Base-by-base conservation (phyloP, 2,329 filamentous ascomycete species). In the Penicillium sp. region DNA sequence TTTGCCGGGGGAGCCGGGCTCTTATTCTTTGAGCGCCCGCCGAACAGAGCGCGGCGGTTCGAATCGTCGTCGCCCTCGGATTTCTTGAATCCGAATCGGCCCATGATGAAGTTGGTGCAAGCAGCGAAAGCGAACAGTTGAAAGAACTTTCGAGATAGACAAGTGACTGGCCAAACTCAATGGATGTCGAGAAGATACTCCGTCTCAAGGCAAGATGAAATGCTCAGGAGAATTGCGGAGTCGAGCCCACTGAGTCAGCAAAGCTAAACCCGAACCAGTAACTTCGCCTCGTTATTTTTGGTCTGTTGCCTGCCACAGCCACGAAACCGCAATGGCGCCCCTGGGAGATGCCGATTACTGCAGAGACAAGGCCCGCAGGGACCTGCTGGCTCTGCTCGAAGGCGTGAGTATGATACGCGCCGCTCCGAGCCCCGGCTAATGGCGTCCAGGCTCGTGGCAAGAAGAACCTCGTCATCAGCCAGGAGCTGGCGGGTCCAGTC, bases 391-490 rank as follows among this genome's bases (percentile, higher is more conserved):
- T 67, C 80, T 96, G 54, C 82, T 98, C 45, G 90, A 96, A 77
- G 83, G 85, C 66, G 92, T 98, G 84, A 79, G 88, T 85, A 69
- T 54, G 56, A 50, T 49, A 50, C 49, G 41, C 41, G 32, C 30
- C 41, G 37, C 33, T 22, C 13, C 17, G 34, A 30, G 36, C 32
- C 39, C 38, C 12, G 37, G 35, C 49, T 50, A 56, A 54, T 50
- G 45, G 42, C 34, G 34, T 46, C 30, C 59, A 98, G 92, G 87
- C 96, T 50, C 85, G 90, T 61, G 93, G 93, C 54, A 98, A 96
- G 78, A 98, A 98, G 75, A 96, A 95, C 59, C 74, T 98, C 45
- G 85, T 98, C 35, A 83, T 98, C 59, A 90, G 96, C 64, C 85
- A 84, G 65, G 82, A 82, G 55, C 75, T 98, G 54, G 88, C 90